Evolutionary conservation across 306 rosid species (phyloP).

Genomic region (Alnus rubra): DNA sequence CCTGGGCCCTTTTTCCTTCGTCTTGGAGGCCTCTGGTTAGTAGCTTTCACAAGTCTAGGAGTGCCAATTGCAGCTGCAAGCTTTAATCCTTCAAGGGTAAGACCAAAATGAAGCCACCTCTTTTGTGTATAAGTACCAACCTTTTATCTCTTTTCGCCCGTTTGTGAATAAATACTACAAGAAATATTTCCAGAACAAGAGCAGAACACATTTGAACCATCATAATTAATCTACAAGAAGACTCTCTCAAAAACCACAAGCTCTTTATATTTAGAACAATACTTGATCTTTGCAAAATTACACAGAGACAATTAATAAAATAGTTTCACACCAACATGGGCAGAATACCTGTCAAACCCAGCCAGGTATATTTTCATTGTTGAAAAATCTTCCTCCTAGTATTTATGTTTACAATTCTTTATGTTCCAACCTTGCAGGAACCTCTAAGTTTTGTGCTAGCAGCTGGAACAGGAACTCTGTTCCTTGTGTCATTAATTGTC

Average conservation of each 20-base stretch:
- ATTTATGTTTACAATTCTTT: not conserved
- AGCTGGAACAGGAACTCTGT: conserved; percentile 95
- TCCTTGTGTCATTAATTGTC: conserved; percentile 80
- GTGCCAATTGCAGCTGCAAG: conserved; percentile 92
- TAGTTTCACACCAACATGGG: conserved; percentile 10
- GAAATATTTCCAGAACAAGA: not conserved
- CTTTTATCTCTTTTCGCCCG: not conserved
- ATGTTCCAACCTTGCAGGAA: conserved; percentile 62
- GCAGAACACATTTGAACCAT: not conserved
- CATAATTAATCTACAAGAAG: not conserved
- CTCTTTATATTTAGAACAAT: not conserved
- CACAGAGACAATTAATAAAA: not conserved
- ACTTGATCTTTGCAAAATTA: not conserved
- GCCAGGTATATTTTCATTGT: conserved; percentile 8
- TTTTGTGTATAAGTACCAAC: not conserved
- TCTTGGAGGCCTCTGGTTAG: conserved; percentile 93
- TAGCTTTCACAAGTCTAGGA: conserved; percentile 72
- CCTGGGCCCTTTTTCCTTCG: conserved; percentile 81
- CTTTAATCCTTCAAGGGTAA: conserved; percentile 92
- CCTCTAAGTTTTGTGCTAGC: conserved; percentile 88
- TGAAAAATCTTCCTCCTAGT: conserved; percentile 12
- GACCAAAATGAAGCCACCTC: conserved; percentile 18
- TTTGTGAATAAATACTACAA: not conserved
- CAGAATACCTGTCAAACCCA: not conserved
- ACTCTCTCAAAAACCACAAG: not conserved